Conservation (phyloP, 306 rosid genomes). For the Trifolium dubium region DNA sequence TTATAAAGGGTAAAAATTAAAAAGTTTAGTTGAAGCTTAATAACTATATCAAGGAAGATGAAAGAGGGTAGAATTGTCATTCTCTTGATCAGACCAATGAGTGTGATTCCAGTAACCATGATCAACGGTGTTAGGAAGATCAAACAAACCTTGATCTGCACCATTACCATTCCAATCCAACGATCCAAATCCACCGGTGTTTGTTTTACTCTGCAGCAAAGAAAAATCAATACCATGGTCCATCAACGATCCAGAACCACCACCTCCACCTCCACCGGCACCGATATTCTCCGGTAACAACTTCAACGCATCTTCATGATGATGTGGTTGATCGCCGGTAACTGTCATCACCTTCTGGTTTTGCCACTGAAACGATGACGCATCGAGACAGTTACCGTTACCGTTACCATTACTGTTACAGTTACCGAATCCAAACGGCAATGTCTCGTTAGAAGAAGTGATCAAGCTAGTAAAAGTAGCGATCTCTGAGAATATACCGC, state of each 20-base stretch:
- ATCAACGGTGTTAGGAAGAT: conserved; percentile 85
- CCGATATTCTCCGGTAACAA: conserved; percentile 56
- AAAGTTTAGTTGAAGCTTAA: conserved; percentile 23
- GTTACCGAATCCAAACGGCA: conserved; percentile 58
- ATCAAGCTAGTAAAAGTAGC: conserved; percentile 73
- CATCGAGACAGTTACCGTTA: conserved; percentile 39
- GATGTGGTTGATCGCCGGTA: background rate
- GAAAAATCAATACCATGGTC: conserved; percentile 69
- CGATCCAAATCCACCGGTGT: conserved; percentile 65
- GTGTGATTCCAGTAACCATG: conserved; percentile 85
- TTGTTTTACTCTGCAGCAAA: conserved; percentile 48
- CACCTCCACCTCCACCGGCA: background rate
- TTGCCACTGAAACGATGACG: conserved; percentile 65
- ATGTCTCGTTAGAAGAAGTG: conserved; percentile 59
- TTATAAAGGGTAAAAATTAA: background rate
- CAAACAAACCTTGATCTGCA: conserved; percentile 78
- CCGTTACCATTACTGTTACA: background rate
- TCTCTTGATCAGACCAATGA: conserved; percentile 89
- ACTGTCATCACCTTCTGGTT: conserved; percentile 44
- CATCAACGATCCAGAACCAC: conserved; percentile 43
- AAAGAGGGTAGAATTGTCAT: conserved; percentile 67
- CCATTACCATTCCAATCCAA: conserved; percentile 78
- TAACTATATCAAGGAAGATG: conserved; percentile 73
- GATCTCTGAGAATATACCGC: conserved; percentile 78
- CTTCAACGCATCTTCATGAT: conserved; percentile 49